Percentiles rank a stretch among this genome's conserved stretches.
Conservation (phyloP, 495 filamentous ascomycete species). For the Friedmanniomyces simplex region DNA sequence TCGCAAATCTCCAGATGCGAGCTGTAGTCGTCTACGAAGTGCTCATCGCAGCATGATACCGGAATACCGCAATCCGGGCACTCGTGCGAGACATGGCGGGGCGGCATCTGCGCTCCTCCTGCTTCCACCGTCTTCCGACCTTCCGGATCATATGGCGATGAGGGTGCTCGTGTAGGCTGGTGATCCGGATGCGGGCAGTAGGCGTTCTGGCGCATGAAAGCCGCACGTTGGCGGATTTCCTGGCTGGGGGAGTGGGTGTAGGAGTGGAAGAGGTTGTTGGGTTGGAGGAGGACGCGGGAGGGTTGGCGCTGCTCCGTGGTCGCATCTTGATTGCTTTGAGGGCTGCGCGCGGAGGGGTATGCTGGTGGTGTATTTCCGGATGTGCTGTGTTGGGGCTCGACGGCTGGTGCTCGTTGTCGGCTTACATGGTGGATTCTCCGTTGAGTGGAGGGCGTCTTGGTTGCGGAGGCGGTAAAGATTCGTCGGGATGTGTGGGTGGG, state of each 20-base stretch:
- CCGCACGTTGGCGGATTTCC: constrained; percentile 72
- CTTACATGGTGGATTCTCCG: constrained; percentile 6
- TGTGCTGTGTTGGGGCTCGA: not conserved
- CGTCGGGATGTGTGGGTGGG: not conserved
- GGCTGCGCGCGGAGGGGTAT: not conserved
- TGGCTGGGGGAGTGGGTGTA: constrained; percentile 80
- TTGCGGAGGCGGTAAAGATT: constrained; percentile 1
- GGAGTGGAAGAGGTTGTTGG: constrained; percentile 84
- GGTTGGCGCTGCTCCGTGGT: not conserved
- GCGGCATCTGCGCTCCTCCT: constrained; percentile 41
- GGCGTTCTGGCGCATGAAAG: constrained; percentile 80
- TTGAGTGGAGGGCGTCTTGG: not conserved
- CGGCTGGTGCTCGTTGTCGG: not conserved
- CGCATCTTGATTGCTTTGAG: not conserved
- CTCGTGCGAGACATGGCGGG: constrained; percentile 78
- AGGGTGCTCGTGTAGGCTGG: constrained; percentile 50
- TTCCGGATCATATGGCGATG: constrained; percentile 52
- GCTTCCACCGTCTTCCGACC: constrained; percentile 34
- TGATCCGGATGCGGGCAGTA: constrained; percentile 86
- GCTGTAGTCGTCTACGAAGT: constrained; percentile 93
- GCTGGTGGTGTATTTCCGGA: not conserved
- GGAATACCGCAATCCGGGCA: constrained; percentile 95
- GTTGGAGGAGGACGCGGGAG: constrained; percentile 44
- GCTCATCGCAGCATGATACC: constrained; percentile 81
- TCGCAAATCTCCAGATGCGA: constrained; percentile 87